Evolutionary conservation across 2,329 filamentous ascomycete genomes (phyloP).

Genomic region (Graphilbum ipis-grandicollis): DNA sequence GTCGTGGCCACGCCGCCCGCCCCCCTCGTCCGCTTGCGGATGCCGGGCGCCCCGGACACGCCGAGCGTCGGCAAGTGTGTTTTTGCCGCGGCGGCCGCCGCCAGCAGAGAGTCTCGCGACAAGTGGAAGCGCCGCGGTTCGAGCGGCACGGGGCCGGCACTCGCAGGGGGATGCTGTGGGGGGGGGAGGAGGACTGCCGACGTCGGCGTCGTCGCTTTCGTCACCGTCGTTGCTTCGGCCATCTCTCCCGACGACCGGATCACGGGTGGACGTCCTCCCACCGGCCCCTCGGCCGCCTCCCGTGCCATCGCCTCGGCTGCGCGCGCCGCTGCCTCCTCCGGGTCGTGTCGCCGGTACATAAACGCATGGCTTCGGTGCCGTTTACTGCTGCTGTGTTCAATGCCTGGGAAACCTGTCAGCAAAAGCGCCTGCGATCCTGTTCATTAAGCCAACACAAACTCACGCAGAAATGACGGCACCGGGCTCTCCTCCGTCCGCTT

Average conservation of each 20-base stretch:
- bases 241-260: neutral
- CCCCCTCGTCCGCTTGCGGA: conserved; percentile 22
- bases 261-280: conserved; percentile 8
- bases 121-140: conserved; percentile 38
- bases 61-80: conserved; percentile 13
- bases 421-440: too few species aligned
- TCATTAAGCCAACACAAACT: too few species aligned
- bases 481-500: conserved; percentile 36
- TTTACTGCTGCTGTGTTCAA: conserved; percentile 35
- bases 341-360: conserved; percentile 36
- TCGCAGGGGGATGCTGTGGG: neutral
- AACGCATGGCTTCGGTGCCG: conserved; percentile 33
- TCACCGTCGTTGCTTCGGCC: neutral
- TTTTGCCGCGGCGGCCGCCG: conserved; percentile 14
- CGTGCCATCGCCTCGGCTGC: conserved; percentile 4
- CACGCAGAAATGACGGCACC: conserved; percentile 37
- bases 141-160: neutral
- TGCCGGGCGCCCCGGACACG: conserved; percentile 13
- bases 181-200: too few species aligned
- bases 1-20: neutral
- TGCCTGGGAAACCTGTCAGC: conserved; percentile 2
- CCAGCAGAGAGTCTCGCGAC: conserved; percentile 16
- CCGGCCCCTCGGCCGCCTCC: conserved; percentile 11
- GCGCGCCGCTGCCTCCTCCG: conserved; percentile 9
- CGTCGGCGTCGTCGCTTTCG: neutral